Evolutionary conservation across 2,329 filamentous ascomycete species (phyloP).

Genomic region (Arachnopeziza araneosa): DNA sequence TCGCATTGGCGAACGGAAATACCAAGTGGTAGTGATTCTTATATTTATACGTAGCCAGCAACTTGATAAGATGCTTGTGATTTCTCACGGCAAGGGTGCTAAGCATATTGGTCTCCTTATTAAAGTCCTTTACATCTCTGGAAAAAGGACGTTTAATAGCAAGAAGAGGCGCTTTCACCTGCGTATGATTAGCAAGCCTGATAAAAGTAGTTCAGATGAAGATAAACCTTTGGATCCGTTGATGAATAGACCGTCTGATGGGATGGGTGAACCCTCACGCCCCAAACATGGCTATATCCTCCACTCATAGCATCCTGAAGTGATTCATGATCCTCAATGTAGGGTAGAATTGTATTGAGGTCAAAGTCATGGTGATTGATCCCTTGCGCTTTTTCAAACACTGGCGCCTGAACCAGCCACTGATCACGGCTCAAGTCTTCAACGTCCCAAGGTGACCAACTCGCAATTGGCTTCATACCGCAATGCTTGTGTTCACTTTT

Average conservation of each 20-base stretch:
- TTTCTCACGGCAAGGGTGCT: constrained; percentile 6
- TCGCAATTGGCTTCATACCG: neutral
- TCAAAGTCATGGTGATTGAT: constrained; percentile 8
- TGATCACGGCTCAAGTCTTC: constrained; percentile 13
- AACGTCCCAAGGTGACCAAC: constrained; percentile 8
- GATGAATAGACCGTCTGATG: constrained; percentile 16
- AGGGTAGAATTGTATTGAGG: constrained; percentile 13
- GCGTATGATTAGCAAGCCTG: neutral
- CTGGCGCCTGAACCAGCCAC: constrained; percentile 17
- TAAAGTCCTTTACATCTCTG: constrained; percentile 9
- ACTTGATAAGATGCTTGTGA: constrained; percentile 25
- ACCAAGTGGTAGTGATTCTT: constrained; percentile 24
- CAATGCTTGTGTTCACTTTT: neutral
- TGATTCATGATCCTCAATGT: constrained; percentile 5
- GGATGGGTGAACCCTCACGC: constrained; percentile 15
- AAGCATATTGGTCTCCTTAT: constrained; percentile 12
- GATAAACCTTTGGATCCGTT: neutral
- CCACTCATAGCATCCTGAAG: constrained; percentile 10
- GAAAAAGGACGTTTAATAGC: constrained; percentile 19
- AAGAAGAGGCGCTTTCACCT: constrained; percentile 14
- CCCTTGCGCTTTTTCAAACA: constrained; percentile 6
- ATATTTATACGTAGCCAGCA: constrained; percentile 26
- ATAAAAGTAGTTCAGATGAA: neutral
- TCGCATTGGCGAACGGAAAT: constrained; percentile 27
- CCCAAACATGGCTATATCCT: constrained; percentile 19